Evolutionary conservation across 2,329 filamentous ascomycete genomes (phyloP), one percentile per base, ranked within the genome.

Genomic region (Neophaeococcomyces aloes): DNA sequence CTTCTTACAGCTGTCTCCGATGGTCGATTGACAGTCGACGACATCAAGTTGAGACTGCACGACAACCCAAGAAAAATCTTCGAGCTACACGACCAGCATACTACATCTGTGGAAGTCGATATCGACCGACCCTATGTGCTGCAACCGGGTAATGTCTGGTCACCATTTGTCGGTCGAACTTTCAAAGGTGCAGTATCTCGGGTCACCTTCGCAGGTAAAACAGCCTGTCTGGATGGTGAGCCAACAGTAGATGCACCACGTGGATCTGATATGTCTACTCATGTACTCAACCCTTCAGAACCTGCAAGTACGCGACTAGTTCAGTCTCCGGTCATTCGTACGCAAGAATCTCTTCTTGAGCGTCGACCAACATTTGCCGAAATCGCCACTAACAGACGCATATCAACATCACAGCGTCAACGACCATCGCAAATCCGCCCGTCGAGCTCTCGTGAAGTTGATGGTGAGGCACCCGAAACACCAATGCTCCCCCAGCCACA

Each of bases 61-160:
- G 79, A 85, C 58, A 87, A 86, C 59, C 83, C 83, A 2, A 83
- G 82, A 67, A 75, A 76, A 59, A 87, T 88, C 55, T 88, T 88
- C 54, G 83, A 88, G 66, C 74, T 88, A 39, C 83, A 88, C 52
- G 83, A 88, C 54, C 83, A 88, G 63, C 65, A 74, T n/a, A 79
- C 79, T 46, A 79, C 81, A 29, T 76, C 75, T 4, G 72, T 88
- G 29, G 83, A 88, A 66, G 73, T 85, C 17, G 83, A 87, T 63
- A 71, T 87, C 54, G 83, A 86, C 59, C 76, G 83, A 34, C 73
- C 79, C 2, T 83, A 83, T 61, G 69, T 74, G 3, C 67, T 81
- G 44, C 63, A 75, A 38, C 60, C 63, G 45, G 61, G 67, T 17
- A 53, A 67, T 27, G 61, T 66, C 17, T 86, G 79, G 81, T 85